Base-by-base conservation (phyloP, 78 protist genomes). In the Bodo saltans region DNA sequence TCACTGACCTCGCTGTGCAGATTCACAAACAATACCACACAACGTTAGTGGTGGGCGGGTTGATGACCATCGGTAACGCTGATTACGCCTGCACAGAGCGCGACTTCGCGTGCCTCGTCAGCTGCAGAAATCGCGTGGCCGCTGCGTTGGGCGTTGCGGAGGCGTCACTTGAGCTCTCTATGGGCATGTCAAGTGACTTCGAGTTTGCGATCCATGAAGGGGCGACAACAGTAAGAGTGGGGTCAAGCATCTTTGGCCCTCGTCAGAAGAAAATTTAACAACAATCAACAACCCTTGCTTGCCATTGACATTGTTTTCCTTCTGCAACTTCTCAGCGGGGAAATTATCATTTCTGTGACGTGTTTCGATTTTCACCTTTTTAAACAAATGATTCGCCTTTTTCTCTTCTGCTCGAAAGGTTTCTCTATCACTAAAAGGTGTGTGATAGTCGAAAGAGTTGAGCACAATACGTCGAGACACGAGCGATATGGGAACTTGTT, bases 141-240 rank as follows among this genome's bases (percentile, higher is more conserved):
- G 37, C 25, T 0, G 52, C 1, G 33, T 42, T 79, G 32, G 67
- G 35, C 30, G 27, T 84, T 21, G 29, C 0, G 27, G 38, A 29
- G 21, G 75, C 3, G 2, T 0, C 27, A 0, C 32, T 91, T 21
- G 39, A 76, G 12, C 84, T 79, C 42, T 68, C 83, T 33, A 91
- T 93, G 94, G 96, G 96, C 32, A 93, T 93, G 96, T 68, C 87
- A 28, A 52, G 33, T 30, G 96, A 93, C 84, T 89, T 85, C 21
- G 89, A 84, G 68, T 67, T 29, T 0, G 94, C 94, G n/a, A 60
- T 87, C 0, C 42, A 30, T 3, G 0, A 0, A 23, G 94, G 94
- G 28, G 60, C 87, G 53, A 85, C 87, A 23, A 83, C 52, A 52
- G 92, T 93, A 29, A 82, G 95, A 3, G 92, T 93, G 1, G 95